phyloP scores from a whole-genome alignment of 108 stramenopile species.

The Heterococcus sp. region DNA sequence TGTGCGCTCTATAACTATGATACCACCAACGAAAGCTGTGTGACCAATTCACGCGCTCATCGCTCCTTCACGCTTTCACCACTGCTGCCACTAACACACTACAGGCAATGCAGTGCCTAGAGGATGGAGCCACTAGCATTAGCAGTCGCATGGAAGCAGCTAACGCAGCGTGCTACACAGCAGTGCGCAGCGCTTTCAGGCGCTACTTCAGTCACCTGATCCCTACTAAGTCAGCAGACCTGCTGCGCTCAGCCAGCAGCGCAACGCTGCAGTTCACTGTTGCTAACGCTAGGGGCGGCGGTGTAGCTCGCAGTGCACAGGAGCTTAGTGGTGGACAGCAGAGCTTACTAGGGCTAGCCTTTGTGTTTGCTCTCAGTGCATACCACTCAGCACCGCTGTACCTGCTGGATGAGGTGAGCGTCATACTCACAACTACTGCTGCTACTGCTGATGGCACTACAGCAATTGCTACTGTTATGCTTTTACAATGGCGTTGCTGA shows the following conservation, averaged over 20 bases:
- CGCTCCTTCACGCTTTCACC: not conserved
- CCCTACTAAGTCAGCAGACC: constrained; percentile 30
- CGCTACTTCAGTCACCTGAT: constrained; percentile 16
- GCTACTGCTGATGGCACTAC: too few species aligned
- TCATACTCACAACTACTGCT: too few species aligned
- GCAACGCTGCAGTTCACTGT: not conserved
- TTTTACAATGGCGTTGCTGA: too few species aligned
- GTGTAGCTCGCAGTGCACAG: not conserved
- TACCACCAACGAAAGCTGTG: not conserved
- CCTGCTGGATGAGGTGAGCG: constrained; percentile 35
- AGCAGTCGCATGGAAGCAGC: constrained; percentile 34
- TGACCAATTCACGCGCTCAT: not conserved
- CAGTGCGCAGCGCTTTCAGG: constrained; percentile 7
- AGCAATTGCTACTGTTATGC: too few species aligned
- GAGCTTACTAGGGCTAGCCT: constrained; percentile 28
- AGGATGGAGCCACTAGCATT: not conserved
- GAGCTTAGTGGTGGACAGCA: constrained; percentile 47
- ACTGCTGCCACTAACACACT: not conserved
- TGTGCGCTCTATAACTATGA: not conserved
- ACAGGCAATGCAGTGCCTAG: not conserved
- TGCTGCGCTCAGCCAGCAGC: not conserved
- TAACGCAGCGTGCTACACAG: constrained; percentile 35
- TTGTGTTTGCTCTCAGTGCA: constrained; percentile 30
- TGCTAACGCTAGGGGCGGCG: not conserved
- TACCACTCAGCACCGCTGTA: constrained; percentile 43